A percentile compares a stretch with the other conserved stretches of the same genome.
phyloP scores from a whole-genome alignment of 1,139 yeast genomes.

The Geotrichum bryndzae region DNA sequence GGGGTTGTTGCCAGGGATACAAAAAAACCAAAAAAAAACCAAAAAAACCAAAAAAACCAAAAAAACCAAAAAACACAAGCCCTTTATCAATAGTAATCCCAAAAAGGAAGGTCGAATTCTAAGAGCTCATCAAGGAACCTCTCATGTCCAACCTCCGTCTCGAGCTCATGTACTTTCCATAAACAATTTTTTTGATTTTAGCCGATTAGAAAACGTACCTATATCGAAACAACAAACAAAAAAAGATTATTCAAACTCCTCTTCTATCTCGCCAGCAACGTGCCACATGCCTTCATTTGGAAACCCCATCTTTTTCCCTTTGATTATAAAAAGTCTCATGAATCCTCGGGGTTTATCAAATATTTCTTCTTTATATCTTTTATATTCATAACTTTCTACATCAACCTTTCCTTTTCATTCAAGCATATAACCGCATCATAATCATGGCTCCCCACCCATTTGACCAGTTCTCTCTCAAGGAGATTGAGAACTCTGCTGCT shows the following conservation, averaged over 20 bases:
- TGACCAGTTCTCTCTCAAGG: slow-evolving; percentile 62
- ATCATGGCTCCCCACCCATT: slow-evolving; percentile 44
- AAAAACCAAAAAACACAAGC: too few species aligned
- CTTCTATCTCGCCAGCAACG: neutral
- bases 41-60: too few species aligned
- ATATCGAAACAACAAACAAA: neutral
- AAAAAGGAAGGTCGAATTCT: neutral
- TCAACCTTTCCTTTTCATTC: neutral
- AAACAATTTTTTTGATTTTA: neutral
- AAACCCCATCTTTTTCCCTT: neutral
- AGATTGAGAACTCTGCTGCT: slow-evolving; percentile 53
- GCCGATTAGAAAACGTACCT: neutral
- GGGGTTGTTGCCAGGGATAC: too few species aligned
- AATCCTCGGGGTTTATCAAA: neutral
- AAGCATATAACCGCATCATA: neutral
- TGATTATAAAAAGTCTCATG: neutral
- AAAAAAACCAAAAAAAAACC: too few species aligned
- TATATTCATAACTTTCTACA: neutral
- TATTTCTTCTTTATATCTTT: neutral
- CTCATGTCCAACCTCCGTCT: neutral
- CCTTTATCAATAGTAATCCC: neutral
- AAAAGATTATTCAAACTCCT: neutral
- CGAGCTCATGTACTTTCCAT: neutral
- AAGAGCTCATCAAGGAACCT: neutral
- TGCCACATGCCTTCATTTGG: neutral